Evolutionary conservation across 768 basidiomycete genomes (phyloP).

Genomic region (Amanita phalloides): DNA sequence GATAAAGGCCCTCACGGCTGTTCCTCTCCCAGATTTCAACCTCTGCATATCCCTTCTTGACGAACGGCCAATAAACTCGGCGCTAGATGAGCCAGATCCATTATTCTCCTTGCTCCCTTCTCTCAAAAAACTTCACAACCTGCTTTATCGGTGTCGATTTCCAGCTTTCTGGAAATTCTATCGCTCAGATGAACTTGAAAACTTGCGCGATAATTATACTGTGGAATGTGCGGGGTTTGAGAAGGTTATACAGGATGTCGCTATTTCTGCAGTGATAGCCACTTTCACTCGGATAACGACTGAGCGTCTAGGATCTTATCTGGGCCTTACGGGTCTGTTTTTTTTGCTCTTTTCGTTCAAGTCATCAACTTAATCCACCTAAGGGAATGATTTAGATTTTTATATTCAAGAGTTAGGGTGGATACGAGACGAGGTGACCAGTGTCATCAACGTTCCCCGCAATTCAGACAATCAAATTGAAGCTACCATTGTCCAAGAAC

Average conservation of each 20-base stretch:
- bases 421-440: conserved; percentile 41
- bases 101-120: conserved; percentile 59
- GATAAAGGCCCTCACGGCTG: conserved; percentile 77
- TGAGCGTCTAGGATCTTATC: conserved; percentile 59
- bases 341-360: background rate
- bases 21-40: conserved; percentile 88
- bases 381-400: conserved; percentile 46
- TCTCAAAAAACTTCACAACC: conserved; percentile 53
- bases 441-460: conserved; percentile 58
- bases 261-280: conserved; percentile 64
- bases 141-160: conserved; percentile 79
- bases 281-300: conserved; percentile 67
- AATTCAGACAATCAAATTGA: conserved; percentile 87
- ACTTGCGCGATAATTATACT: conserved; percentile 78
- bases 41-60: conserved; percentile 90
- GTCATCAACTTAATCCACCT: background rate
- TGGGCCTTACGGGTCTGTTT: conserved; percentile 50
- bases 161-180: conserved; percentile 78
- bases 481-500: conserved; percentile 76
- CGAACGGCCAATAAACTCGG: conserved; percentile 45
- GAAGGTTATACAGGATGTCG: conserved; percentile 70
- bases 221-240: conserved; percentile 79
- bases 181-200: conserved; percentile 56
- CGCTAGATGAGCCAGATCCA: conserved; percentile 75
- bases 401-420: conserved; percentile 63